phyloP scores from a whole-genome alignment of 257 asterid genomes.

The Solanum rostratum region DNA sequence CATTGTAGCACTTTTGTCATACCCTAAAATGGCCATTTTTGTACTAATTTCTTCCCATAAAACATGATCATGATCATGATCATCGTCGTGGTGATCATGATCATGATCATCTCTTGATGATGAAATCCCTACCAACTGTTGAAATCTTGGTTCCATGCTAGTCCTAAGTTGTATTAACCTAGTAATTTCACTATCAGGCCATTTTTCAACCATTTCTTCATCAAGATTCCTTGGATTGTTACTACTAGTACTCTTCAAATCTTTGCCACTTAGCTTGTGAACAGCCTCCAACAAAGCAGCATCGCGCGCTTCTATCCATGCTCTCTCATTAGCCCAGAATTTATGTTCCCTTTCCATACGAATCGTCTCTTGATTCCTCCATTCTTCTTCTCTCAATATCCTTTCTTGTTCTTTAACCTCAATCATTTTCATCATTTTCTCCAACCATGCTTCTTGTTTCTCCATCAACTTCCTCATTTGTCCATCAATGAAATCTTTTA shows the following conservation, averaged over 20 bases:
- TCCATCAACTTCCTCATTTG: constrained; percentile 84
- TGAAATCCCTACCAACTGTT: constrained; percentile 12
- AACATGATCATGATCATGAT: constrained; percentile 13
- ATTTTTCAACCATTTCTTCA: neutral
- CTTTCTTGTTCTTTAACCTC: constrained; percentile 81
- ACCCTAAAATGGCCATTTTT: constrained; percentile 57
- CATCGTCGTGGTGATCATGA: neutral
- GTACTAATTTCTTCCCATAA: constrained; percentile 63
- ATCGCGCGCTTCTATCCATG: constrained; percentile 80
- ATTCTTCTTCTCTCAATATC: constrained; percentile 55
- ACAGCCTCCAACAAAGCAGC: constrained; percentile 63
- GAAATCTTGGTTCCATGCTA: constrained; percentile 38
- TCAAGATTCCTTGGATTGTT: neutral
- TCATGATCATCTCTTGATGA: constrained; percentile 14
- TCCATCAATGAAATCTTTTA: constrained; percentile 52
- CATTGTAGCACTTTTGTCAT: constrained; percentile 40
- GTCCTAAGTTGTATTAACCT: constrained; percentile 43
- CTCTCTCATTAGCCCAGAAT: constrained; percentile 82
- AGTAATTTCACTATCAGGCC: constrained; percentile 53
- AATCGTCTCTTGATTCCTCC: constrained; percentile 64
- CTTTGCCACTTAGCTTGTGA: constrained; percentile 37
- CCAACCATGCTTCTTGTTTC: constrained; percentile 82
- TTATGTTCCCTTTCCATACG: constrained; percentile 69
- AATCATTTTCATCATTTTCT: constrained; percentile 60
- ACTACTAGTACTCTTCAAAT: neutral